Percentiles rank a stretch among this genome's conserved stretches.
These are phyloP conservation scores for Leptomonas pyrrhocoris DNA, from an alignment of 208 protist genomes.

Conservation along the genomic window DNA sequence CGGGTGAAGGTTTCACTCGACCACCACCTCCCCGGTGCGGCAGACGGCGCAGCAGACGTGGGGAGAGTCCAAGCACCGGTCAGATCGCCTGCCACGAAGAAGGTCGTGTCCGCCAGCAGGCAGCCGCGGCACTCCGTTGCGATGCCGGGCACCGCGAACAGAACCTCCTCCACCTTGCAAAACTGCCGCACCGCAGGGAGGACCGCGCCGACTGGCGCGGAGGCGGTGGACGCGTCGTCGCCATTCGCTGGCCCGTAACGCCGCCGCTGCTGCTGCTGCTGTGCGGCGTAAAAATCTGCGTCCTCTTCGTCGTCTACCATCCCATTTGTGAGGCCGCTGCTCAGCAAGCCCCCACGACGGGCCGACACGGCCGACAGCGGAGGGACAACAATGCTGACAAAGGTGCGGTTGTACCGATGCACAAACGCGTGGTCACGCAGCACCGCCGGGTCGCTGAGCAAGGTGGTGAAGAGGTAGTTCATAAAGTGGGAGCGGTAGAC, in stretches of 20 bases:
- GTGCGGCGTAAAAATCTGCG: neutral
- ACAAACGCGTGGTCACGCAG: slow-evolving; percentile 60
- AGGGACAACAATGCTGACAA: slow-evolving; percentile 65
- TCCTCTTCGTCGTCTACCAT: slow-evolving; percentile 10
- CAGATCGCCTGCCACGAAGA: slow-evolving; percentile 82
- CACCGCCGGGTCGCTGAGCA: slow-evolving; percentile 48
- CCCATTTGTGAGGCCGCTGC: neutral
- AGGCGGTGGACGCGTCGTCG: neutral
- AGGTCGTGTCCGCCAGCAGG: slow-evolving; percentile 86
- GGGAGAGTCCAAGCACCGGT: slow-evolving; percentile 63
- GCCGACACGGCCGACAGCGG: slow-evolving; percentile 29
- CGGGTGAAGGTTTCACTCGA: slow-evolving; percentile 36
- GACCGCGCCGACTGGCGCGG: neutral
- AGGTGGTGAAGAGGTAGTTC: slow-evolving; percentile 65
- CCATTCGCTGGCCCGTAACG: neutral
- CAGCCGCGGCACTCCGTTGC: slow-evolving; percentile 85
- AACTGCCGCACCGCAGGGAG: slow-evolving; percentile 72
- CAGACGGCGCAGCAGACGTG: neutral
- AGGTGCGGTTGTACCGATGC: slow-evolving; percentile 75
- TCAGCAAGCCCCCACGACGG: neutral
- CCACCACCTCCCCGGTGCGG: slow-evolving; percentile 6
- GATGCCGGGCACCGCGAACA: slow-evolving; percentile 89
- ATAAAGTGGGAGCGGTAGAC: slow-evolving; percentile 86
- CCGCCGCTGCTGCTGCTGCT: slow-evolving; percentile 7
- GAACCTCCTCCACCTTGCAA: slow-evolving; percentile 84